Base-by-base conservation (phyloP, 257 asterid species). In the Nemophila menziesii region DNA sequence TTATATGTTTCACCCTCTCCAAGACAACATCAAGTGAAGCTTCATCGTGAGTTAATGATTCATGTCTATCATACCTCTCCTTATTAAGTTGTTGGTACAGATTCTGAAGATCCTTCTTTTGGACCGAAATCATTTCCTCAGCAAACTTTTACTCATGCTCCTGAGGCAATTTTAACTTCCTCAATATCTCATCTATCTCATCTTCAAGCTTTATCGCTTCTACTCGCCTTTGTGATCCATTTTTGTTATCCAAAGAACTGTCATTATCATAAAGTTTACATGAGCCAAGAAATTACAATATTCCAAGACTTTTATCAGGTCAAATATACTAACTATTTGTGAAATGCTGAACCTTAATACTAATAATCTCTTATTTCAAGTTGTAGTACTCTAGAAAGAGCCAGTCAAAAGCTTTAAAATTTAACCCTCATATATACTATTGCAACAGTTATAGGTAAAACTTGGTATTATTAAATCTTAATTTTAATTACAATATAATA, bases 161-260 rank as follows among this genome's bases (percentile, higher is more conserved):
- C 46, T 74, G 93, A 0, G 92, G 68, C 61, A 68, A 74, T 51
- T 63, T 72, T 37, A 80, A 54, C 33, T 49, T 49, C 43, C 34
- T 48, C 43, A 80, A 63, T 48, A 62, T 33, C 48, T 55, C 70
- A 57, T 77, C 74, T 5, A 77, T 57, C 48, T 79, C 80, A 16
- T 57, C 67, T 46, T 77, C 92, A 2, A 79, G 82, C 54, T 52
- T 42, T 3, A 72, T 61, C 11, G 90, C 58, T 56, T 76, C 93
- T 2, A 62, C 48, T 44, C 60, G 61, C 39, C 18, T 57, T 27
- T 68, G 73, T 42, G 58, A 41, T 11, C 18, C 54, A 22, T 16
- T 33, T 46, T 24, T 41, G 43, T 46, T 4, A 33, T 45, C 58
- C 11, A 23, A 55, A 33, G 49, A n/a, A n/a, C n/a, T n/a, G n/a